Evolutionary conservation across 331 rosid genomes (phyloP).

Genomic region (Dryas integrifolia): DNA sequence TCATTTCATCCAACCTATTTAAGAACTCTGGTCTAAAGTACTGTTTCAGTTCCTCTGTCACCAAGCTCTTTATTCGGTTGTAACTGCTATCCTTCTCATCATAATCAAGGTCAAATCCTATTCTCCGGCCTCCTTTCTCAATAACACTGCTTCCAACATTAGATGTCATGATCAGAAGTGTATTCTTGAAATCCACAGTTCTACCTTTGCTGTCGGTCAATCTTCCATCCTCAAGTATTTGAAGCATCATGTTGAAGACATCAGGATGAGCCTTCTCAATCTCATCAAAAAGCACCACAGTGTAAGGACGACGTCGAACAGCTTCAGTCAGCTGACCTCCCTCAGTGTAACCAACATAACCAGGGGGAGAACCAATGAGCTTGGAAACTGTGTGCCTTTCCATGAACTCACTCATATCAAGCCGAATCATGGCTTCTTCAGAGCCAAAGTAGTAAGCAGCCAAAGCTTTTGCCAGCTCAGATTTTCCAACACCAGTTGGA

Average conservation of each 20-base stretch:
- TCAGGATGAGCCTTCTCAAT: constrained; percentile 99
- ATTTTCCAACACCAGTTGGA: constrained; percentile 95
- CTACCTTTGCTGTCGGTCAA: constrained; percentile 90
- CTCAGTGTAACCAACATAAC: constrained; percentile 93
- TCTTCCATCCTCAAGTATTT: constrained; percentile 91
- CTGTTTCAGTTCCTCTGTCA: constrained; percentile 81
- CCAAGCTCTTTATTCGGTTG: constrained; percentile 86
- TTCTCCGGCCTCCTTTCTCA: constrained; percentile 85
- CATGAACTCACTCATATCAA: constrained; percentile 97
- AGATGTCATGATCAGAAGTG: constrained; percentile 90
- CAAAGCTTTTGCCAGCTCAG: constrained; percentile 86
- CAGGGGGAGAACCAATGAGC: constrained; percentile 95
- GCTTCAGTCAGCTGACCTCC: constrained; percentile 98
- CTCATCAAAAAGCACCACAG: constrained; percentile 89
- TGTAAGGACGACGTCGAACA: constrained; percentile 92
- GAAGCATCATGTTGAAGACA: constrained; percentile 98
- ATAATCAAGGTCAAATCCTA: constrained; percentile 81
- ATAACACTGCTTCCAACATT: constrained; percentile 93
- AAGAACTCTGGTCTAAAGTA: constrained; percentile 88
- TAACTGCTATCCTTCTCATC: constrained; percentile 92
- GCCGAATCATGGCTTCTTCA: constrained; percentile 95
- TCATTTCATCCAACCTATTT: constrained; percentile 92
- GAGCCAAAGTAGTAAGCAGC: constrained; percentile 94
- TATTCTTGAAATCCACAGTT: constrained; percentile 88
- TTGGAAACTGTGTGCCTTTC: constrained; percentile 95